Evolutionary conservation across 805 yeast species (phyloP).

Genomic region (Lipomyces mesembrius): DNA sequence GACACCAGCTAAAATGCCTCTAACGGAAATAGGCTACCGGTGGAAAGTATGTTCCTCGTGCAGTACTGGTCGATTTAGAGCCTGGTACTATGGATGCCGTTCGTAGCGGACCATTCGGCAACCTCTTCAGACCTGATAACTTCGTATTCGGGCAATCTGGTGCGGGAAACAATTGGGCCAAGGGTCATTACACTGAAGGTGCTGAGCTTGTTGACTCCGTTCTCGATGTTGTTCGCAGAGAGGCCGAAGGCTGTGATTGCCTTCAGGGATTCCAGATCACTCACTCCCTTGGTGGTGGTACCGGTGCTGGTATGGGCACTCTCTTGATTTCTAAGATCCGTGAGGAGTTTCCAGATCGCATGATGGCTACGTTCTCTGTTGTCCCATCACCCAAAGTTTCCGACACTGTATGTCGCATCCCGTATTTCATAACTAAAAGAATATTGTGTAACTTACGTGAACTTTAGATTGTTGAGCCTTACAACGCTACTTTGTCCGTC

Average conservation of each 20-base stretch:
- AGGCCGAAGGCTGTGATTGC: conserved; percentile 92
- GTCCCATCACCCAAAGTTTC: conserved; percentile 91
- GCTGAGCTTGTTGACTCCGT: conserved; percentile 93
- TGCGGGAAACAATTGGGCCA: conserved; percentile 98
- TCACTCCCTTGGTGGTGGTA: conserved; percentile 88
- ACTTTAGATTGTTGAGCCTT: conserved; percentile 73
- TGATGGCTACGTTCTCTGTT: conserved; percentile 97
- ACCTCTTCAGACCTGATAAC: conserved; percentile 90
- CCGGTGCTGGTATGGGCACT: conserved; percentile 98
- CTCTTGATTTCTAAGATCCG: conserved; percentile 80
- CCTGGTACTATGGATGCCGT: conserved; percentile 93
- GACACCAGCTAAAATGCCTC: no score
- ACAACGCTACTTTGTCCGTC: conserved; percentile 88
- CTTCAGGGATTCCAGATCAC: conserved; percentile 94
- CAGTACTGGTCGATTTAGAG: conserved; percentile 90
- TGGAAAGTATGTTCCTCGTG: conserved; percentile 91
- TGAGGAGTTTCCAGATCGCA: conserved; percentile 93
- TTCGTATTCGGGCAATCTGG: conserved; percentile 87
- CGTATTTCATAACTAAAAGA: not conserved
- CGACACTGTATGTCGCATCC: conserved; percentile 62
- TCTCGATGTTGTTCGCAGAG: conserved; percentile 88
- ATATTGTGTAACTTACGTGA: not conserved
- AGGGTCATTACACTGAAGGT: conserved; percentile 96
- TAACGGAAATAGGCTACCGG: conserved; percentile 58
- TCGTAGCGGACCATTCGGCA: conserved; percentile 76